Conservation (phyloP, 331 rosid genomes). For the Cydonia oblonga region DNA sequence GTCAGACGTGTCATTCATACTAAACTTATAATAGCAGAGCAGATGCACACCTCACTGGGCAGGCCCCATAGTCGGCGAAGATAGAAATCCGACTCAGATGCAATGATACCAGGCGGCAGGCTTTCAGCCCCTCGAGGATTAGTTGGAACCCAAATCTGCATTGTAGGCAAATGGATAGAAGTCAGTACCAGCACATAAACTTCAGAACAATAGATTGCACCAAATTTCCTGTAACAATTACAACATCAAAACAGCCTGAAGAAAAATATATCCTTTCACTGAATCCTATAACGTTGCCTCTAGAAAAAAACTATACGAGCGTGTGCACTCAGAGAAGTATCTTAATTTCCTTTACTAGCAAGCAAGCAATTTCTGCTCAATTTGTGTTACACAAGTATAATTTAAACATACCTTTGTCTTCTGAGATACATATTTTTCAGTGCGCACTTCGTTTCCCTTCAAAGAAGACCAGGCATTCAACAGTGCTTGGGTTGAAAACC, state of each 20-base stretch:
- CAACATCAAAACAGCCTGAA: not conserved
- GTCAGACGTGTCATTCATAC: not conserved
- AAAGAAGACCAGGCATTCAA: constrained; percentile 57
- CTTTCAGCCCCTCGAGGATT: constrained; percentile 90
- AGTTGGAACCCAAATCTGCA: constrained; percentile 81
- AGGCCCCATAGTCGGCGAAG: constrained; percentile 77
- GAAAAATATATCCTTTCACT: not conserved
- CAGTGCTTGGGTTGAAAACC: constrained; percentile 41
- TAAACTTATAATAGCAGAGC: not conserved
- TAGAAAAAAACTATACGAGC: not conserved
- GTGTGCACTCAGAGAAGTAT: not conserved
- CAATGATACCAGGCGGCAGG: constrained; percentile 58
- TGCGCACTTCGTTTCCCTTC: constrained; percentile 24
- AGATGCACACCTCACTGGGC: constrained; percentile 52
- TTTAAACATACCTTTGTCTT: constrained; percentile 41
- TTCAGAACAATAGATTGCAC: not conserved
- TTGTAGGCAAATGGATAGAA: constrained; percentile 11
- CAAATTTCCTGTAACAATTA: not conserved
- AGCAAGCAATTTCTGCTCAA: not conserved
- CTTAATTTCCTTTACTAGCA: not conserved
- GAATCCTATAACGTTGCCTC: not conserved
- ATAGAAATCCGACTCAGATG: constrained; percentile 63
- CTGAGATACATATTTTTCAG: constrained; percentile 9
- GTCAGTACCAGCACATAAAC: constrained; percentile 16
- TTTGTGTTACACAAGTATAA: not conserved